These are phyloP conservation scores for Prunella vulgaris DNA, from an alignment of 257 asterid species.

Conservation along the genomic window DNA sequence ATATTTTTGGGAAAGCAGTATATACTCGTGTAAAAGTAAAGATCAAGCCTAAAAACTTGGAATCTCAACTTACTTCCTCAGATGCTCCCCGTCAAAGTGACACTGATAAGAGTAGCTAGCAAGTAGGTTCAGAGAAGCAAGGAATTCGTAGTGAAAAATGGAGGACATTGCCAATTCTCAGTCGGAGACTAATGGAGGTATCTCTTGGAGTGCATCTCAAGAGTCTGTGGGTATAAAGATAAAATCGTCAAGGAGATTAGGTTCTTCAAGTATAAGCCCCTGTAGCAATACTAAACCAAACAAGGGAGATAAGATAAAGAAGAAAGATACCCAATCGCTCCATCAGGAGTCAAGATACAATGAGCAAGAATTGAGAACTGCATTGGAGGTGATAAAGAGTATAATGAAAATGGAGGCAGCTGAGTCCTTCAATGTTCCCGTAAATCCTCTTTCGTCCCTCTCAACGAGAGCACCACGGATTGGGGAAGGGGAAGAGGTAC, in stretches of 20 bases:
- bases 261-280: slow-evolving; percentile 82
- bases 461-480: too few species aligned
- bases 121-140: slow-evolving; percentile 53
- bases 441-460: too few species aligned
- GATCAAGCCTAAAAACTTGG: slow-evolving; percentile 70
- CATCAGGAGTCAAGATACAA: slow-evolving; percentile 41
- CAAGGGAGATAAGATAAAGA: slow-evolving; percentile 55
- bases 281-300: slow-evolving; percentile 58
- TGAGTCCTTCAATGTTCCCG: slow-evolving; percentile 84
- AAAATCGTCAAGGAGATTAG: slow-evolving; percentile 65
- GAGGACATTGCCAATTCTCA: slow-evolving; percentile 87
- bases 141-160: slow-evolving; percentile 48
- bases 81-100: slow-evolving; percentile 64
- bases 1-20: slow-evolving; percentile 49
- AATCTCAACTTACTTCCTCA: slow-evolving; percentile 47
- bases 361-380: slow-evolving; percentile 71
- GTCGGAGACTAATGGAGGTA: slow-evolving; percentile 54
- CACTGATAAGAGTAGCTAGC: slow-evolving; percentile 65
- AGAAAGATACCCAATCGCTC: slow-evolving; percentile 45
- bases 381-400: slow-evolving; percentile 85
- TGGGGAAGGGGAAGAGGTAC: too few species aligned
- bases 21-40: slow-evolving; percentile 86
- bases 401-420: slow-evolving; percentile 98
- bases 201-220: slow-evolving; percentile 38
- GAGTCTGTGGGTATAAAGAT: slow-evolving; percentile 66